Evolutionary conservation across 768 basidiomycete species (phyloP).

Genomic region (Tulasnella sp.): DNA sequence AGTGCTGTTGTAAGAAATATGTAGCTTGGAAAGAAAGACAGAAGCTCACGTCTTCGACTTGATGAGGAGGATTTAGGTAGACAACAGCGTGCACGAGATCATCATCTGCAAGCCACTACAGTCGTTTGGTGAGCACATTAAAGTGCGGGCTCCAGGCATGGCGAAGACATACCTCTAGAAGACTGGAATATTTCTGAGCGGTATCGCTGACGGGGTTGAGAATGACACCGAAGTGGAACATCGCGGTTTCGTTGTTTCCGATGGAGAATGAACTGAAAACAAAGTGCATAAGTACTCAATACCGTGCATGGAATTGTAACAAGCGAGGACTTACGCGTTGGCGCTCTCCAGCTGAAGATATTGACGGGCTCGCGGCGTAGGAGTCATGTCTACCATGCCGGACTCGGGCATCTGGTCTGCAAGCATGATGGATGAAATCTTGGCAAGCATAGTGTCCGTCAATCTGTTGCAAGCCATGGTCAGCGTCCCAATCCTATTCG

Average conservation of each 20-base stretch:
- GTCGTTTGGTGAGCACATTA: not conserved
- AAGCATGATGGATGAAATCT: constrained; percentile 68
- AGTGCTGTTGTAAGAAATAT: not conserved
- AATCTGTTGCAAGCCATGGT: constrained; percentile 39
- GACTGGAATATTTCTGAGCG: constrained; percentile 80
- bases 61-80: constrained; percentile 66
- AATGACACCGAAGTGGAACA: constrained; percentile 66
- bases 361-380: constrained; percentile 50
- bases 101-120: constrained; percentile 62
- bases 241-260: constrained; percentile 64
- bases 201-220: constrained; percentile 81
- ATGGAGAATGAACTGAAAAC: constrained; percentile 57
- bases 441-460: constrained; percentile 36
- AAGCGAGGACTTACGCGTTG: constrained; percentile 54
- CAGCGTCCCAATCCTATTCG: constrained; percentile 40
- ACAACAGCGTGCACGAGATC: constrained; percentile 67
- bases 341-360: constrained; percentile 59
- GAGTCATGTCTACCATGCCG: constrained; percentile 55
- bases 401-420: constrained; percentile 67
- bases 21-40: not conserved
- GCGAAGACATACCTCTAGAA: constrained; percentile 57
- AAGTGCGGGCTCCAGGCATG: not conserved
- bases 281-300: not conserved
- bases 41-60: constrained; percentile 59
- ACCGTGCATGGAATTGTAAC: not conserved